Percentiles rank a stretch among this genome's conserved stretches.
Conservation (phyloP, 2,329 filamentous ascomycete genomes). For the Diaporthe citri region DNA sequence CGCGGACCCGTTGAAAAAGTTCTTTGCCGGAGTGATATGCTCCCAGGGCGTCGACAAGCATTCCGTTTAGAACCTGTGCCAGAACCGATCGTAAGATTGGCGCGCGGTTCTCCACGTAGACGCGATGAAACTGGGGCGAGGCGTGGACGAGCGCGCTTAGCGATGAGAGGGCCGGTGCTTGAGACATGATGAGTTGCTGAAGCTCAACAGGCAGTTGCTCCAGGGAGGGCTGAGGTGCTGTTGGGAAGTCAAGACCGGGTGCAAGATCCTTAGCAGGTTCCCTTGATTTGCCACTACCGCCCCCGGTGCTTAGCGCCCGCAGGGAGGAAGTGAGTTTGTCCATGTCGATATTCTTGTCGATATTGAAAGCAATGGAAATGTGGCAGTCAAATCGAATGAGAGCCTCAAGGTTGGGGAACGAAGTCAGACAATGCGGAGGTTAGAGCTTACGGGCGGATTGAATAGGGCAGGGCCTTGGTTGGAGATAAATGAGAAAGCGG, state of each 20-base stretch:
- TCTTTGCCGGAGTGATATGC: not conserved
- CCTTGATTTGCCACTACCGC: not conserved
- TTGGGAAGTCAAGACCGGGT: not conserved
- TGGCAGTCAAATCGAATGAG: no score
- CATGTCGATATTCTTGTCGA: not conserved
- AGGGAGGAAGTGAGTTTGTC: not conserved
- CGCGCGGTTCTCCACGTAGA: not conserved
- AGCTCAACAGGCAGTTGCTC: no score
- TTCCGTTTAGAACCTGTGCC: not conserved
- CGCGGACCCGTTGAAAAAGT: not conserved
- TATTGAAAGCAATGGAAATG: no score
- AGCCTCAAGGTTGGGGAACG: no score
- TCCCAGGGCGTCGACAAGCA: slow-evolving; percentile 1
- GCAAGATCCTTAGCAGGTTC: not conserved
- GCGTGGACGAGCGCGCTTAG: slow-evolving; percentile 22
- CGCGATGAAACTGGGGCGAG: slow-evolving; percentile 22
- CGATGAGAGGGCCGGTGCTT: not conserved
- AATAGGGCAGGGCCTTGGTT: no score
- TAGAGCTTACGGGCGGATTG: no score
- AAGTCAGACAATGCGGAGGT: no score
- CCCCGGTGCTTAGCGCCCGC: not conserved
- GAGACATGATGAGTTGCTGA: no score
- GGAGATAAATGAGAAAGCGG: no score
- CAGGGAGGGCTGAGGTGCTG: no score
- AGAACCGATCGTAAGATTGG: slow-evolving; percentile 2